phyloP scores from a whole-genome alignment of 1,139 yeast species.

The Lodderomyces parapsilosis region DNA sequence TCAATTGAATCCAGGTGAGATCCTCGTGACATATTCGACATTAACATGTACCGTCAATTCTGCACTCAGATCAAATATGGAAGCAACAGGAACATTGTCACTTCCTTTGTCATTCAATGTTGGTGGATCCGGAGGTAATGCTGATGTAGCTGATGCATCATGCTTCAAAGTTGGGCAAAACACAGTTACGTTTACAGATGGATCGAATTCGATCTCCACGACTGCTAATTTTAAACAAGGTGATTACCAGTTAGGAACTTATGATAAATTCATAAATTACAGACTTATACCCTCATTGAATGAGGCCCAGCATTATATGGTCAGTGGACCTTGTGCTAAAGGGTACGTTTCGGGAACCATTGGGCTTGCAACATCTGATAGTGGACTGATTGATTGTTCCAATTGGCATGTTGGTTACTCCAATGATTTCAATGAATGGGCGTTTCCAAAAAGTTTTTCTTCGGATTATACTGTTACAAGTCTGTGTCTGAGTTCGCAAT shows the following conservation, averaged over 20 bases:
- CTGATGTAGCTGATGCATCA: slow-evolving; percentile 20
- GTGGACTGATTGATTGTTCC: slow-evolving; percentile 24
- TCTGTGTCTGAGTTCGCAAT: slow-evolving; percentile 15
- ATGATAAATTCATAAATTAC: slow-evolving; percentile 6
- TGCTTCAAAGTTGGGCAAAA: slow-evolving; percentile 23
- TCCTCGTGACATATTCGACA: slow-evolving; percentile 21
- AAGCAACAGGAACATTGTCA: slow-evolving; percentile 14
- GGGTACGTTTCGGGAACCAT: slow-evolving; percentile 26
- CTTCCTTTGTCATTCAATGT: slow-evolving; percentile 28
- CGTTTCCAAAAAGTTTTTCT: slow-evolving; percentile 15
- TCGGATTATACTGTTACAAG: slow-evolving; percentile 11
- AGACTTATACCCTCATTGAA: slow-evolving; percentile 19
- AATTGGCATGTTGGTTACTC: slow-evolving; percentile 21
- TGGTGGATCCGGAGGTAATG: slow-evolving; percentile 20
- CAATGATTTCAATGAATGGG: slow-evolving; percentile 23
- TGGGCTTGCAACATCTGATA: slow-evolving; percentile 16
- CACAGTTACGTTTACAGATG: slow-evolving; percentile 27
- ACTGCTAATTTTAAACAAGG: slow-evolving; percentile 15
- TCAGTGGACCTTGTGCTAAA: slow-evolving; percentile 23
- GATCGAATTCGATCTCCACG: slow-evolving; percentile 19
- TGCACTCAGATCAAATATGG: slow-evolving; percentile 5
- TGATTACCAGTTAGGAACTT: slow-evolving; percentile 8
- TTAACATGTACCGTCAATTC: slow-evolving; percentile 23
- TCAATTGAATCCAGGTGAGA: slow-evolving; percentile 22
- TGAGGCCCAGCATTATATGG: slow-evolving; percentile 16